A percentile compares a stretch with the other conserved stretches of the same genome.
Evolutionary conservation across 257 asterid genomes (phyloP).

Genomic region (Solanum ahanhuiri): DNA sequence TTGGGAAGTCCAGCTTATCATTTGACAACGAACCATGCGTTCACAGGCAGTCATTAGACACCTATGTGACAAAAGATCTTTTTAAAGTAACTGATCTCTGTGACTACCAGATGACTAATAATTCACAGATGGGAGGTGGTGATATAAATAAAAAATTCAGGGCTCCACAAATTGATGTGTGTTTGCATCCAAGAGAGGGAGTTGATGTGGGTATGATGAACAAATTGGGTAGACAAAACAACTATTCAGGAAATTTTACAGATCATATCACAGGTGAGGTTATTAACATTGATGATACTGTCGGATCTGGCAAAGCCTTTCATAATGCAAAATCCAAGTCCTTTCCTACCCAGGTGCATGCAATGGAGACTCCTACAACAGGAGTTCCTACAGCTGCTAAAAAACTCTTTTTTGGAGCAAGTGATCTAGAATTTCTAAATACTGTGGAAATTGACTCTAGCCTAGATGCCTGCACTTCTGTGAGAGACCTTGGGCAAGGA

Average conservation of each 20-base stretch:
- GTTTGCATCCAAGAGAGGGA: conserved; percentile 30
- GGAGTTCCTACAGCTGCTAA: conserved; percentile 20
- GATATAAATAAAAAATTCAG: conserved; percentile 25
- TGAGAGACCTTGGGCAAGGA: conserved; percentile 20
- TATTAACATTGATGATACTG: conserved; percentile 40
- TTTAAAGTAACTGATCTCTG: conserved; percentile 19
- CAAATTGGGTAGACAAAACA: conserved; percentile 16
- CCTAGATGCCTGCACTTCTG: conserved; percentile 33
- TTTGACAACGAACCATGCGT: conserved; percentile 24
- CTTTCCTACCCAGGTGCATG: conserved; percentile 28
- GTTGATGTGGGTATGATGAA: conserved; percentile 16
- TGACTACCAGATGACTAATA: conserved; percentile 33
- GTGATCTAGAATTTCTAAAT: conserved; percentile 22
- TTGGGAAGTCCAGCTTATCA: conserved; percentile 31
- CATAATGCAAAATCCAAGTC: conserved; percentile 15
- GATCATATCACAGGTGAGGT: conserved; percentile 60
- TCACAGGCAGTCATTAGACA: conserved; percentile 19
- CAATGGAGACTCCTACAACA: conserved; percentile 26
- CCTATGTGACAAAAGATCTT: conserved; percentile 19
- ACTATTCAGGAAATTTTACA: conserved; percentile 26
- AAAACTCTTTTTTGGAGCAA: conserved; percentile 29
- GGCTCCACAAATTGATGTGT: conserved; percentile 19
- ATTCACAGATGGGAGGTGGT: conserved; percentile 23
- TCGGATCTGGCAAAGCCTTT: conserved; percentile 27
- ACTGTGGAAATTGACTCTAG: conserved; percentile 33